These are phyloP conservation scores for Calonectria ilicicola DNA, from an alignment of 2,329 filamentous ascomycete genomes.

Conservation along the genomic window DNA sequence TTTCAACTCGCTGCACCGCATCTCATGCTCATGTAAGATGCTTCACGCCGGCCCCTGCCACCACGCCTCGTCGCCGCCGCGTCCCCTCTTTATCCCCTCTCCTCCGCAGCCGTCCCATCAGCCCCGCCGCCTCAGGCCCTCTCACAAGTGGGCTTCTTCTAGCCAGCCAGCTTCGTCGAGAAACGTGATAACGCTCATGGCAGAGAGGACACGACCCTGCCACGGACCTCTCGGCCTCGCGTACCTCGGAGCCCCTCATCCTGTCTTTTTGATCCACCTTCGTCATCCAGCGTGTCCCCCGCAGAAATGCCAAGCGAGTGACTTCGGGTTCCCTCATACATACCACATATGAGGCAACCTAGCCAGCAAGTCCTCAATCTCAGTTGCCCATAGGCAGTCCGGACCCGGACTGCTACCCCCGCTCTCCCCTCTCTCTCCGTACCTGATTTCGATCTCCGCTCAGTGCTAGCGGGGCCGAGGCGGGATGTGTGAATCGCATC, in stretches of 20 bases:
- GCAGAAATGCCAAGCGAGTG: neutral
- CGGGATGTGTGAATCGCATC: slow-evolving; percentile 1
- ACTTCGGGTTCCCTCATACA: slow-evolving; percentile 5
- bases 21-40: neutral
- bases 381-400: neutral
- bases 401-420: neutral
- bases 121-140: slow-evolving; percentile 28
- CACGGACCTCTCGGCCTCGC: neutral
- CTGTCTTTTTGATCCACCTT: neutral
- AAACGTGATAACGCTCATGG: slow-evolving; percentile 14
- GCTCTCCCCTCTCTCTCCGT: neutral
- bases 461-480: neutral
- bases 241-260: neutral
- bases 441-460: neutral
- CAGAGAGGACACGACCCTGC: neutral
- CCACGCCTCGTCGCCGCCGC: slow-evolving; percentile 13
- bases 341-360: neutral
- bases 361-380: neutral
- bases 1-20: neutral
- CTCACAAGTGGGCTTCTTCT: slow-evolving; percentile 21
- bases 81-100: slow-evolving; percentile 27
- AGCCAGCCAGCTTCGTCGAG: slow-evolving; percentile 11
- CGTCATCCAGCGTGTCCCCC: slow-evolving; percentile 1
- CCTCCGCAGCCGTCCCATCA: slow-evolving; percentile 21
- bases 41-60: slow-evolving; percentile 27